Base-by-base conservation (phyloP, 163 green algal species). In the Scenedesmus sp. region DNA sequence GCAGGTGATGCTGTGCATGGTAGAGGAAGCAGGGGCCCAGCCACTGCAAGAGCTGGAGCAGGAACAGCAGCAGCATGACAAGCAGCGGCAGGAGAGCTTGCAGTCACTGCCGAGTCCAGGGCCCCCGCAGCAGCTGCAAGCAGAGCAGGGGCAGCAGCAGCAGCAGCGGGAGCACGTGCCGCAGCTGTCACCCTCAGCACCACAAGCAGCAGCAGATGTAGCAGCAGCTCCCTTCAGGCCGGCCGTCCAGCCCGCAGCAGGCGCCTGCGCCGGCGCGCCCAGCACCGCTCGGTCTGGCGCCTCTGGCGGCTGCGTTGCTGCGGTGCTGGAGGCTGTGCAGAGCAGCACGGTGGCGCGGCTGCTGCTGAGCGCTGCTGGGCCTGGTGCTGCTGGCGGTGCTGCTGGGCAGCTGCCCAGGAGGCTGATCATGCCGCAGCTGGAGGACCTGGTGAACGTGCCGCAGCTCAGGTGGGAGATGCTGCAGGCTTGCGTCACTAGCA, bases 91-190 rank as follows among this genome's bases (percentile, higher is more conserved):
- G 22, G 3, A 51, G 20, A 1, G 33, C 3, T 30, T 44, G 30
- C 46, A 86, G n/a, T n/a, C 37, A 6, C 24, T n/a, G 30, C 44
- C n/a, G n/a, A 12, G 49, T 37, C 22, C 44, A 26, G 42, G 26
- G 22, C 6, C 24, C 5, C 49, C 46, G 10, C 5, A 22, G 44
- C 81, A 56, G 81, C 81, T 42, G 40, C 40, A 35, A 26, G 44
- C 26, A 20, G 40, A 70, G 81, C 81, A 86, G 81, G 49, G 73
- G 79, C 79, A 85, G 79, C 79, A 68, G 79, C 79, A 85, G 79
- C 79, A 85, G 46, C 44, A 85, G 46, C 44, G 37, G 35, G n/a
- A 30, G 40, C 42, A 59, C 22, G 22, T 7, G 40, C 20, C 37
- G 18, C 79, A 65, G 20, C 79, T 59, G 37, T 44, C 73, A 30